Conservation (phyloP, 208 protist genomes). For the Wallacemonas sp. region DNA sequence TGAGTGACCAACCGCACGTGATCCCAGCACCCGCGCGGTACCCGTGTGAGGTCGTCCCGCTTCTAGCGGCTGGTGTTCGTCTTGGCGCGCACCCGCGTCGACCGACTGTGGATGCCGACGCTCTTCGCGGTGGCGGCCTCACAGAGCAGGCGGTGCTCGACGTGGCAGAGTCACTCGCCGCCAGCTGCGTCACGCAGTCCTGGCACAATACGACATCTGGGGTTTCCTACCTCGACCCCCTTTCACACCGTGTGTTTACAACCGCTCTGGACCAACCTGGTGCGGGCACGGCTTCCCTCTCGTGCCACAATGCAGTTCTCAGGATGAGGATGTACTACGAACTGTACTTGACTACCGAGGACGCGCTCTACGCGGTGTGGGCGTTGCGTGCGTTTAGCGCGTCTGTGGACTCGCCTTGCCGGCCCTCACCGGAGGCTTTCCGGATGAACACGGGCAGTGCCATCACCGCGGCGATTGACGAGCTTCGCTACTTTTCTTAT, state of each 20-base stretch:
- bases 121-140: not conserved
- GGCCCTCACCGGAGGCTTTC: not conserved
- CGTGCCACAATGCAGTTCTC: too few species aligned
- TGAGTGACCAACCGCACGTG: conserved; percentile 22
- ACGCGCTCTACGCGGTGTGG: conserved; percentile 48
- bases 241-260: not conserved
- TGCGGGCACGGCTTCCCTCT: too few species aligned
- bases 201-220: not conserved
- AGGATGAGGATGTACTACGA: conserved; percentile 36
- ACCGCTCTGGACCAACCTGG: too few species aligned
- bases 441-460: not conserved
- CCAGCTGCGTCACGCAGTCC: conserved; percentile 23
- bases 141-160: conserved; percentile 8
- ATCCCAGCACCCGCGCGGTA: not conserved
- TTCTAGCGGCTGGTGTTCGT: conserved; percentile 29
- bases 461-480: not conserved
- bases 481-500: conserved; percentile 9
- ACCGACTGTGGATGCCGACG: not conserved
- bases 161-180: conserved; percentile 42
- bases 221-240: not conserved
- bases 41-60: not conserved
- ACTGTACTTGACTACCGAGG: conserved; percentile 34
- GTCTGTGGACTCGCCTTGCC: conserved; percentile 15
- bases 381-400: conserved; percentile 28
- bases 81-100: conserved; percentile 16